Percentiles rank a stretch among this genome's conserved stretches.
These are phyloP conservation scores for Nakazawaea holstii DNA, from an alignment of 805 yeast species.

Conservation along the genomic window DNA sequence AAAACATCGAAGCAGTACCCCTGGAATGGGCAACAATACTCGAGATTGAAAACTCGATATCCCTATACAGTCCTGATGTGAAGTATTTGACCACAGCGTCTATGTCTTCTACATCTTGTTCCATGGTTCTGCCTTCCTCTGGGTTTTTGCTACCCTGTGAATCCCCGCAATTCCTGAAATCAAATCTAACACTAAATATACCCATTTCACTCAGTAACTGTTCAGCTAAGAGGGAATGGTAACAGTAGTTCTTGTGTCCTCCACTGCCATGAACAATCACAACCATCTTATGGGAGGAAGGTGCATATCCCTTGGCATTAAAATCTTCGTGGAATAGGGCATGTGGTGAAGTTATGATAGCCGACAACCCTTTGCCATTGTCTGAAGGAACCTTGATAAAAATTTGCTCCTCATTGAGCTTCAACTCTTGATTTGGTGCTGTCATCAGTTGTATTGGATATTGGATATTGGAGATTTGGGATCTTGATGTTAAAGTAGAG, in stretches of 20 bases:
- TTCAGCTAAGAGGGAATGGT: slow-evolving; percentile 59
- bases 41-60: slow-evolving; percentile 39
- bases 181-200: slow-evolving; percentile 65
- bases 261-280: slow-evolving; percentile 79
- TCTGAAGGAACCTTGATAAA: neutral
- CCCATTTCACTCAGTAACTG: slow-evolving; percentile 55
- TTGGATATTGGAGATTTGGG: no score
- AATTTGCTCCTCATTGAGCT: slow-evolving; percentile 3
- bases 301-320: slow-evolving; percentile 15
- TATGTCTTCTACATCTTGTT: slow-evolving; percentile 67
- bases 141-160: slow-evolving; percentile 46
- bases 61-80: slow-evolving; percentile 21
- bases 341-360: slow-evolving; percentile 11
- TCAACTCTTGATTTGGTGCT: neutral
- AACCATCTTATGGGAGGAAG: slow-evolving; percentile 45
- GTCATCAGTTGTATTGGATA: neutral
- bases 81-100: slow-evolving; percentile 37
- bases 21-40: slow-evolving; percentile 76
- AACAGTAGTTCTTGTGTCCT: slow-evolving; percentile 79
- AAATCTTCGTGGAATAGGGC: slow-evolving; percentile 5
- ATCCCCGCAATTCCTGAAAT: slow-evolving; percentile 81
- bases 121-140: slow-evolving; percentile 47
- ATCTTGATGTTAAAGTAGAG: neutral
- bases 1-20: slow-evolving; percentile 70
- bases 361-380: slow-evolving; percentile 7